These are phyloP conservation scores for Trichodelitschia bisporula DNA, from an alignment of 495 filamentous ascomycete species.

Conservation along the genomic window DNA sequence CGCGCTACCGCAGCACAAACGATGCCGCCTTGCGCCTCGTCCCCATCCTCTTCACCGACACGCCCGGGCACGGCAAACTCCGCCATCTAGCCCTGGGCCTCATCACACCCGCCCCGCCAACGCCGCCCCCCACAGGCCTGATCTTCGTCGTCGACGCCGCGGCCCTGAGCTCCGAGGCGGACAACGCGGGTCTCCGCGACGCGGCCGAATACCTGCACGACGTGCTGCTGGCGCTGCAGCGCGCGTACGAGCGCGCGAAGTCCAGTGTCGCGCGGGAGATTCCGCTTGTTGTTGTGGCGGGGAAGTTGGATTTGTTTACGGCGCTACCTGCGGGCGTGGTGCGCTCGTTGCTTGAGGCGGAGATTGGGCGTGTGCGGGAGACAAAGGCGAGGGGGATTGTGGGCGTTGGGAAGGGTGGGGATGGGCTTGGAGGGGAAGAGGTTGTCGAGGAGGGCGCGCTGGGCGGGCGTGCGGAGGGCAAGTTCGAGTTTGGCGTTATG, in stretches of 20 bases:
- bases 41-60: slow-evolving; percentile 61
- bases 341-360: slow-evolving; percentile 46
- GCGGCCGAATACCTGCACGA: slow-evolving; percentile 70
- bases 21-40: slow-evolving; percentile 50
- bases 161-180: slow-evolving; percentile 29
- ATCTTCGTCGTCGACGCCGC: slow-evolving; percentile 78
- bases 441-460: slow-evolving; percentile 64
- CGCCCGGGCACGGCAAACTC: slow-evolving; percentile 86
- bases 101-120: slow-evolving; percentile 17
- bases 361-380: slow-evolving; percentile 56
- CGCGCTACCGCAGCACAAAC: slow-evolving; percentile 42
- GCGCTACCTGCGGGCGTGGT: slow-evolving; percentile 64
- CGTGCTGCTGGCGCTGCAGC: slow-evolving; percentile 56
- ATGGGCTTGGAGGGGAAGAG: slow-evolving; percentile 27
- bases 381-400: slow-evolving; percentile 59
- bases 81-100: slow-evolving; percentile 23
- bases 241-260: slow-evolving; percentile 31
- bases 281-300: slow-evolving; percentile 64
- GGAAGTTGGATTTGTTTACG: slow-evolving; percentile 90
- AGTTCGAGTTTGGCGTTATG: slow-evolving; percentile 61
- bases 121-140: slow-evolving; percentile 34
- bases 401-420: slow-evolving; percentile 37
- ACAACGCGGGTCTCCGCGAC: slow-evolving; percentile 24
- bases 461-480: slow-evolving; percentile 48
- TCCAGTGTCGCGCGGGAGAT: slow-evolving; percentile 36